Evolutionary conservation across 139 green algal species (phyloP), one percentile per base, ranked within the genome.

Genomic region (Closterium sp.): DNA sequence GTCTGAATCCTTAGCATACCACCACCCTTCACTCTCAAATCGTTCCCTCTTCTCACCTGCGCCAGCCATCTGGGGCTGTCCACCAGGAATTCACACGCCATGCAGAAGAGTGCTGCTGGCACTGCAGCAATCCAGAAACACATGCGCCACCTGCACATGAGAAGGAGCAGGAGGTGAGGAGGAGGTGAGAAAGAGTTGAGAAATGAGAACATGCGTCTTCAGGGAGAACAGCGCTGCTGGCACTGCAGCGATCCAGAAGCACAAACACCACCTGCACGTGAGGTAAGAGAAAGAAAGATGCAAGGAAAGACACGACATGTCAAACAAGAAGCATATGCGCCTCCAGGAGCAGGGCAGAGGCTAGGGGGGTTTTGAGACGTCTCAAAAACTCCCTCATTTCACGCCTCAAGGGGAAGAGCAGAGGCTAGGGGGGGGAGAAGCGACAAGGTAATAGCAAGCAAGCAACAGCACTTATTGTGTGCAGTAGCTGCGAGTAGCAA

Each of bases 41-140:
- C n/a, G n/a, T n/a, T n/a, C n/a, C n/a, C n/a, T 79, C 2, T 70
- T 24, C 62, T 79, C 62, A 92, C 90, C 90, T 92, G 31, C 19
- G 90, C 90, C 45, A 93, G 91, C 91, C 91, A 93, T 4, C 91
- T 30, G 22, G 91, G 91, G 31, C 30, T 86, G 10, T 93, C 91
- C 50, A 32, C 87, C 17, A 29, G 70, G 9, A 91, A 86, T 30
- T 91, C 86, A 79, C 91, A 93, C 91, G 31, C 91, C 91, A 32
- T 95, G 4, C 42, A 38, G 2, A 95, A 92, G 4, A 96, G 96
- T 96, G 98, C 87, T 98, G 96, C 88, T 90, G 90, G 6, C n/a
- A 32, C 2, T 96, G 96, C 5, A 95, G 93, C 6, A 50, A 86
- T 34, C 96, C 94, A 28, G 97, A 98, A 70, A 96, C 95, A 4